These are phyloP conservation scores for Hibiscus tridactylites DNA, from an alignment of 345 rosid genomes.

Conservation along the genomic window DNA sequence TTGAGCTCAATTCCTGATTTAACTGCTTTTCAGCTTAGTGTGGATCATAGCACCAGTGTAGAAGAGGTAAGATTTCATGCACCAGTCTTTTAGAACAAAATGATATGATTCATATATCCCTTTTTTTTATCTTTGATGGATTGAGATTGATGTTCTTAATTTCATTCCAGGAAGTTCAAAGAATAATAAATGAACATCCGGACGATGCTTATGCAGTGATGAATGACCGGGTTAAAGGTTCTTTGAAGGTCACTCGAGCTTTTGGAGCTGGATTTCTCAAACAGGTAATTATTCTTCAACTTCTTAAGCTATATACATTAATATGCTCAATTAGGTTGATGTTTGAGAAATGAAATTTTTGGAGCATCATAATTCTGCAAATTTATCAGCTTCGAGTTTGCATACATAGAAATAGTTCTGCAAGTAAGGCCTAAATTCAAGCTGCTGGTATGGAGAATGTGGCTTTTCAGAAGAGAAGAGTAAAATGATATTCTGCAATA, in stretches of 20 bases:
- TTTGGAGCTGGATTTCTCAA: constrained; percentile 94
- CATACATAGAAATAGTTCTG: too few species aligned
- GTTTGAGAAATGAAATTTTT: not conserved
- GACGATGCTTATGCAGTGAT: constrained; percentile 62
- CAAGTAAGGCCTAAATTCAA: too few species aligned
- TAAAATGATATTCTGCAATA: not conserved
- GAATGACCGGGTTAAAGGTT: constrained; percentile 89
- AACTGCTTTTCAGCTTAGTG: constrained; percentile 58
- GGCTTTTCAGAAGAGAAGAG: too few species aligned
- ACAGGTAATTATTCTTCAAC: constrained; percentile 36
- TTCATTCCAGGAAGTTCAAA: constrained; percentile 65
- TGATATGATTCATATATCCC: not conserved
- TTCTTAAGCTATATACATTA: not conserved
- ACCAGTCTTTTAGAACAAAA: not conserved
- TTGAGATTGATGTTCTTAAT: not conserved
- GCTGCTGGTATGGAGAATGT: too few species aligned
- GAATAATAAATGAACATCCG: constrained; percentile 71
- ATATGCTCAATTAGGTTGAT: not conserved
- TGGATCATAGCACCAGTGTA: constrained; percentile 80
- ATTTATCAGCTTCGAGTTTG: not conserved
- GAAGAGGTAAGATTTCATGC: constrained; percentile 47
- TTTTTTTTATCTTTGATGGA: not conserved
- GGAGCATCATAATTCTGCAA: not conserved
- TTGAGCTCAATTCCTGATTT: constrained; percentile 22
- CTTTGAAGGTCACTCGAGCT: constrained; percentile 91